These are phyloP conservation scores for Aspergillus transmontanensis DNA, from an alignment of 2,329 filamentous ascomycete species.

Conservation along the genomic window DNA sequence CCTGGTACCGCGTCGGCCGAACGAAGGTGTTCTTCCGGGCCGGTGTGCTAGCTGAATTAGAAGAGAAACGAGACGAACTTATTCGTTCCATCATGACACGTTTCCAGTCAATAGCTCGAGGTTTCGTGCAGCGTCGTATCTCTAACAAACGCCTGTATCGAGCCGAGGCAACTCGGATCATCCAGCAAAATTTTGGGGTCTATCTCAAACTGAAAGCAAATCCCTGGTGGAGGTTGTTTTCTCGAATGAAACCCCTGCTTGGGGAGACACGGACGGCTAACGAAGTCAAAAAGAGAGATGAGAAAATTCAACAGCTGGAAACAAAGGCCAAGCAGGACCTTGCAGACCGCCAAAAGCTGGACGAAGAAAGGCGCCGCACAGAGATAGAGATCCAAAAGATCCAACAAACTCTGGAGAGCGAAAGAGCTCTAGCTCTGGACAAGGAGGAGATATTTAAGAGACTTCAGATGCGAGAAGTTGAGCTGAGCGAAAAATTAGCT, in stretches of 20 bases:
- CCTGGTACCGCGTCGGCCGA: slow-evolving; percentile 88
- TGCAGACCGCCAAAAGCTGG: slow-evolving; percentile 73
- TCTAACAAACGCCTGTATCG: slow-evolving; percentile 93
- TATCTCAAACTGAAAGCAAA: slow-evolving; percentile 88
- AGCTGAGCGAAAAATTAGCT: slow-evolving; percentile 89
- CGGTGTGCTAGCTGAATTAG: slow-evolving; percentile 91
- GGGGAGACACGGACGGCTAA: slow-evolving; percentile 88
- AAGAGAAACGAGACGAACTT: slow-evolving; percentile 90
- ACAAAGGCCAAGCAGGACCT: slow-evolving; percentile 79
- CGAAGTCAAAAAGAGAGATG: slow-evolving; percentile 93
- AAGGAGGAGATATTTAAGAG: slow-evolving; percentile 99
- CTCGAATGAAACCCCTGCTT: slow-evolving; percentile 91
- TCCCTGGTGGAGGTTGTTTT: slow-evolving; percentile 96
- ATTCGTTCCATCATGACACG: slow-evolving; percentile 92
- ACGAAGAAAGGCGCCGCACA: slow-evolving; percentile 86
- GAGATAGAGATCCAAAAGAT: slow-evolving; percentile 86
- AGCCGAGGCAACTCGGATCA: slow-evolving; percentile 90
- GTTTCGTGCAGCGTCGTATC: slow-evolving; percentile 83
- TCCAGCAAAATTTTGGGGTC: slow-evolving; percentile 90
- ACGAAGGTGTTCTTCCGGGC: slow-evolving; percentile 98
- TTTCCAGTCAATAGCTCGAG: slow-evolving; percentile 90
- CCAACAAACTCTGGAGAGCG: slow-evolving; percentile 92
- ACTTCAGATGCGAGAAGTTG: slow-evolving; percentile 86
- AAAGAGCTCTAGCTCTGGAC: slow-evolving; percentile 90
- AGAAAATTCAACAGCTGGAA: slow-evolving; percentile 86